Evolutionary conservation across 2,329 filamentous ascomycete species (phyloP).

Genomic region (Stromatinia cepivora): DNA sequence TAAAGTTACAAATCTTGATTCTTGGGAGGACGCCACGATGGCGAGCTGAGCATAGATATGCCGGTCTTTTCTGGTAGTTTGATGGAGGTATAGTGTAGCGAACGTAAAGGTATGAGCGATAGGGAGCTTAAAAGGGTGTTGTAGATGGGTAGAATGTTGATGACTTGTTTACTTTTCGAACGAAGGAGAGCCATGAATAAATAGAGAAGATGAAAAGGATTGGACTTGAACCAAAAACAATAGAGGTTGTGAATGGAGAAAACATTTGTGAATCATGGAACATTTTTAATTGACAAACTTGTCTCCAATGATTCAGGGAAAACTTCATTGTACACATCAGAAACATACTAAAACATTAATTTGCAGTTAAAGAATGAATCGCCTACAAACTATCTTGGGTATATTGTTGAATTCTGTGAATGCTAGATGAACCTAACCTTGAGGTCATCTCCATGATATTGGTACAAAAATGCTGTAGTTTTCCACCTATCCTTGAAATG

Average conservation of each 20-base stretch:
- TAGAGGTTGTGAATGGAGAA: constrained; percentile 4
- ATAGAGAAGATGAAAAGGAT: not conserved
- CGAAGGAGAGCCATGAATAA: not conserved
- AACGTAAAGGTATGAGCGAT: not conserved
- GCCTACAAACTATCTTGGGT: not conserved
- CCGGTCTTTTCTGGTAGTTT: not conserved
- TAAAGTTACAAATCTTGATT: constrained; percentile 20
- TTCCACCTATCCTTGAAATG: constrained; percentile 3
- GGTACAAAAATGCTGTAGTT: constrained; percentile 23
- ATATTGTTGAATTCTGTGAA: not conserved
- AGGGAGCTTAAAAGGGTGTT: not conserved
- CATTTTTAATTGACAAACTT: not conserved
- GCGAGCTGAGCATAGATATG: not conserved
- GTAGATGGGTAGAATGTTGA: not conserved
- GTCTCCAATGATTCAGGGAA: not conserved
- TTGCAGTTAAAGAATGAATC: not conserved
- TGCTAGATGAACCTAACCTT: not conserved
- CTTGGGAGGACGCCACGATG: constrained; percentile 31
- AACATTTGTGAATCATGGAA: constrained; percentile 9
- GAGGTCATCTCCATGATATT: constrained; percentile 6
- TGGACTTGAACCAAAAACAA: not conserved
- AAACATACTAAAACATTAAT: not conserved
- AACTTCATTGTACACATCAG: too few relatives aligned
- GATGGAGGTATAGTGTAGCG: not conserved
- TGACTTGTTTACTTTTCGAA: not conserved